Evolutionary conservation across 2,329 filamentous ascomycete species (phyloP).

Genomic region (Alternaria dauci): DNA sequence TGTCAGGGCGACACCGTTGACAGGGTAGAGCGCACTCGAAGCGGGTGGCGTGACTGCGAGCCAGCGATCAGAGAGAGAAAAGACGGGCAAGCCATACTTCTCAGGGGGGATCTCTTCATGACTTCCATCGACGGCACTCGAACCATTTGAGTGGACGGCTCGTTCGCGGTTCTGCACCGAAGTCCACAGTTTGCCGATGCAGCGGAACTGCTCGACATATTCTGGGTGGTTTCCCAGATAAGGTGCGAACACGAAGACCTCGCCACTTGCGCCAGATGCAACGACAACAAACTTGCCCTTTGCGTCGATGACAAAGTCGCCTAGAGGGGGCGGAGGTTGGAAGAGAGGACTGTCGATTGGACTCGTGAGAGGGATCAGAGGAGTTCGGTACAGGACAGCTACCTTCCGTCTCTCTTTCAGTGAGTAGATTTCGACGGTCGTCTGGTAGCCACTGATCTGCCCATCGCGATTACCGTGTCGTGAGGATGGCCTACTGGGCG

Average conservation of each 20-base stretch:
- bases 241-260: conserved; percentile 76
- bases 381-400: conserved; percentile 75
- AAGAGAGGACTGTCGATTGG: conserved; percentile 68
- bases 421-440: conserved; percentile 88
- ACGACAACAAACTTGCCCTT: conserved; percentile 76
- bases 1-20: conserved; percentile 71
- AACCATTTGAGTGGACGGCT: conserved; percentile 43
- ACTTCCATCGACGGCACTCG: conserved; percentile 48
- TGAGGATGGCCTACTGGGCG: conserved; percentile 48
- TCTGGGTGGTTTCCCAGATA: conserved; percentile 39
- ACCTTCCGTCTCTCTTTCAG: conserved; percentile 76
- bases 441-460: conserved; percentile 75
- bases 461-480: conserved; percentile 36
- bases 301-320: conserved; percentile 76
- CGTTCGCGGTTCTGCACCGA: conserved; percentile 68
- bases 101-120: conserved; percentile 43
- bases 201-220: conserved; percentile 61
- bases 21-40: conserved; percentile 73
- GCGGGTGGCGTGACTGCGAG: conserved; percentile 77
- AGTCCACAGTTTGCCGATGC: conserved; percentile 92
- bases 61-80: conserved; percentile 77
- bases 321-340: conserved; percentile 72
- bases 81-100: conserved; percentile 67
- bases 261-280: conserved; percentile 82
- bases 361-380: conserved; percentile 67